Evolutionary conservation across 2,329 filamentous ascomycete genomes (phyloP).

Genomic region (Plectosphaerella plurivora): DNA sequence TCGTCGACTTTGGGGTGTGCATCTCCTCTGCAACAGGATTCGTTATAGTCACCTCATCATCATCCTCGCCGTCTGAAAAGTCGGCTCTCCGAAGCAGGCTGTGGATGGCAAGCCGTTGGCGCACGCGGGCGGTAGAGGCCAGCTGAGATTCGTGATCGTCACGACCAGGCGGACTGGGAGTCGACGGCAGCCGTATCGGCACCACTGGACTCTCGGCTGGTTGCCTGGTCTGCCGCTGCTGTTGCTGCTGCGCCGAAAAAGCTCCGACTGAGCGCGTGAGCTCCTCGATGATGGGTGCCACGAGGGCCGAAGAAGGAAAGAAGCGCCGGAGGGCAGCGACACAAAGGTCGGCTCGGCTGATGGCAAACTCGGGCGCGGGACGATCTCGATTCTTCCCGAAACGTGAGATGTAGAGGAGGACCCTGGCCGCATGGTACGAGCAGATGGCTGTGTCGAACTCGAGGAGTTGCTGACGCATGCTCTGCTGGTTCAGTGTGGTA

Average conservation of each 20-base stretch:
- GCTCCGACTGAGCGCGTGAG: conserved; percentile 14
- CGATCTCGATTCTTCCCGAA: conserved; percentile 7
- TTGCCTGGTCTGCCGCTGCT: background rate
- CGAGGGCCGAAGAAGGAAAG: conserved; percentile 17
- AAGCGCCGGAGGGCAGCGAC: conserved; percentile 18
- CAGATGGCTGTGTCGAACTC: conserved; percentile 38
- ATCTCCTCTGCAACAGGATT: background rate
- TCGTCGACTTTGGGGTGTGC: background rate
- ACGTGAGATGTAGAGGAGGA: conserved; percentile 24
- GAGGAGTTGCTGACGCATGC: conserved; percentile 19
- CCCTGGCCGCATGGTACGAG: conserved; percentile 33
- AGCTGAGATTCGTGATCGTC: conserved; percentile 8
- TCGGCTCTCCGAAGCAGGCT: conserved; percentile 19
- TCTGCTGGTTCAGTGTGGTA: conserved; percentile 19
- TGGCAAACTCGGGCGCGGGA: conserved; percentile 17
- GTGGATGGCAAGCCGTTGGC: conserved; percentile 20
- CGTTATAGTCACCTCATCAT: conserved; percentile 10
- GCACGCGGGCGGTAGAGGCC: conserved; percentile 14
- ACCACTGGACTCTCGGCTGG: background rate
- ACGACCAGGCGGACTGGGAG: too few relatives aligned
- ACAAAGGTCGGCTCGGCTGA: conserved; percentile 19
- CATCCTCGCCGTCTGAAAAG: conserved; percentile 19
- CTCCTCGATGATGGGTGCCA: conserved; percentile 20
- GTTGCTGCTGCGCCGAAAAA: conserved; percentile 9
- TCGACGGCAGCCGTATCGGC: background rate